Evolutionary conservation across 148 eudicot species (phyloP), one percentile per base, ranked within the genome.

Genomic region (Rhododendron molle): DNA sequence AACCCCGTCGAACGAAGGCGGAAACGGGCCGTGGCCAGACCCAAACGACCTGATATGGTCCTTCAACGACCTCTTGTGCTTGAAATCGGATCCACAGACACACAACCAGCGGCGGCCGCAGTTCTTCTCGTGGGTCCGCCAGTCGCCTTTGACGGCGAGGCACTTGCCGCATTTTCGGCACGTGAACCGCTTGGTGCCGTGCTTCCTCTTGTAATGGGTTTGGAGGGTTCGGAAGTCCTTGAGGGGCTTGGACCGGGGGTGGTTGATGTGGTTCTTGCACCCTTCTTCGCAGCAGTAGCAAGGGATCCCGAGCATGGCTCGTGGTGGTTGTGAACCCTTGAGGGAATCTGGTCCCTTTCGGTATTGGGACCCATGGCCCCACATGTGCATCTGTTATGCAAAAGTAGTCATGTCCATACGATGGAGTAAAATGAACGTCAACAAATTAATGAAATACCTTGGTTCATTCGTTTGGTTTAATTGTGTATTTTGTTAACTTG

Each of bases 101-200:
- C 98, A 95, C 16, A 91, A 87, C 98, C 97, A 95, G 28, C 97
- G 95, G 89, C 91, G 94, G n/a, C 98, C 97, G 50, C 98, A 95
- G 78, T 95, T 95, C 89, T 95, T 94, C 90, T 95, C 98, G 58
- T 95, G 98, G 72, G 98, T 95, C 6, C 98, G 91, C 98, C 97
- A 95, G 80, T 95, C 98, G 1, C 98, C 98, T 78, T 95, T 95
- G 28, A 95, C 95, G 0, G 98, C 97, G 54, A 94, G 82, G 16
- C 90, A 84, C 87, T 93, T 95, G 56, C 93, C 97, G 46, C 98
- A 93, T 81, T 88, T 92, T 11, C 97, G 90, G 85, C 98, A 95
- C 0, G 83, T 79, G 40, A 91, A 95, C 14, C 90, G 78, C 90
- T 91, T 95, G 54, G 62, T 87, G 23, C 95, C 95, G 16, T 95